A percentile compares a stretch with the other conserved stretches of the same genome.
These are phyloP conservation scores for Huntiella moniliformis DNA, from an alignment of 2,329 filamentous ascomycete species.

Conservation along the genomic window DNA sequence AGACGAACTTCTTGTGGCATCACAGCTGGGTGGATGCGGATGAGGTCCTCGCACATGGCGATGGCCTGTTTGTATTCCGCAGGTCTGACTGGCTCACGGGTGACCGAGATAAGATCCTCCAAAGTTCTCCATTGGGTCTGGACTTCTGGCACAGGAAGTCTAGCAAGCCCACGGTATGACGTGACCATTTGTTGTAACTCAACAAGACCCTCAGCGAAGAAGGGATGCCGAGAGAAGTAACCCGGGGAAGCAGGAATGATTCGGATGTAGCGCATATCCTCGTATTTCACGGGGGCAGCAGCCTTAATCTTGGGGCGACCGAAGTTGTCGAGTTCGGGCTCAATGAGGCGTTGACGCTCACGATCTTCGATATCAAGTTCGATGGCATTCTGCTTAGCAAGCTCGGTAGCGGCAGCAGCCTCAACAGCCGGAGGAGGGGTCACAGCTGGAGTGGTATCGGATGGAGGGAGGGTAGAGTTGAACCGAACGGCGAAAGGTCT, in stretches of 20 bases:
- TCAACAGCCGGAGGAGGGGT: not conserved
- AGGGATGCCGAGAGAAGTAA: constrained; percentile 80
- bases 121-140: constrained; percentile 66
- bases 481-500: constrained; percentile 1
- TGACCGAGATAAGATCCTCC: constrained; percentile 50
- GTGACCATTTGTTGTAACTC: constrained; percentile 51
- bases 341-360: constrained; percentile 10
- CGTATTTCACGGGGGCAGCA: constrained; percentile 11
- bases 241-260: constrained; percentile 69
- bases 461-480: constrained; percentile 2
- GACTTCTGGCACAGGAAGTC: constrained; percentile 20
- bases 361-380: not conserved
- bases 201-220: constrained; percentile 73
- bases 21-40: constrained; percentile 55
- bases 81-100: constrained; percentile 54
- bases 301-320: constrained; percentile 11
- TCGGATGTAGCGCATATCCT: constrained; percentile 36
- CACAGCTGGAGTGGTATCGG: not conserved
- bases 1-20: constrained; percentile 11
- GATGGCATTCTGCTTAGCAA: not conserved
- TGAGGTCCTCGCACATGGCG: constrained; percentile 57
- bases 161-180: constrained; percentile 56
- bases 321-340: constrained; percentile 10
- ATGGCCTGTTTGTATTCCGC: constrained; percentile 66
- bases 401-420: not conserved